Evolutionary conservation across 2,329 filamentous ascomycete genomes (phyloP), one percentile per base, ranked within the genome.

Genomic region (Geosmithia putterillii): DNA sequence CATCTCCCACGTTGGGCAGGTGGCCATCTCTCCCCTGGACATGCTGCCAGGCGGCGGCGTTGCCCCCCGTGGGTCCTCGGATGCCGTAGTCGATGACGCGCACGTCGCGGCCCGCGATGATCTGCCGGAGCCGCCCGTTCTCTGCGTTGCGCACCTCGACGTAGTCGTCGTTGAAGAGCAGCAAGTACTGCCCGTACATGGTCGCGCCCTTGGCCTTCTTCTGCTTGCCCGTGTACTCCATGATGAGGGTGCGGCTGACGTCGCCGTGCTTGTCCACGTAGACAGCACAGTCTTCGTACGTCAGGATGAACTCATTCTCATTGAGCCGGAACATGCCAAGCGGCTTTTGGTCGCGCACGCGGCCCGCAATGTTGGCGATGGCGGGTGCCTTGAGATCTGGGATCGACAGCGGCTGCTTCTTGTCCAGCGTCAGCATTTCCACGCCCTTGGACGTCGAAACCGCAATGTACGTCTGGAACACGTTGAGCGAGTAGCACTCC

Each of bases 261-360:
- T 98, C 92, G 51, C 92, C 92, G 61, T 96, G 88, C 64, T 96
- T 95, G 69, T 98, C 94, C 57, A 96, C 85, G 56, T 96, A 98
- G 8, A 98, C 89, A 17, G 89, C 92, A 53, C 90, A 96, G 61
- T 95, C 88, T 62, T 94, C 86, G 60, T 96, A 98, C 34, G 85
- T 86, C 41, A 95, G 79, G 21, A 98, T 69, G 63, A 96, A 98
- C 60, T 95, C 92, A 45, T 85, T 83, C 46, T 94, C 86, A 50
- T 84, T 89, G 44, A 98, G 78, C 36, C 89, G 81, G 71, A 98
- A 95, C 92, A 98, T 98, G 52, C 89, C 89, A 10, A 98, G 70
- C 0, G 92, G 90, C 44, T 81, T 78, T 55, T 95, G 86, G 51
- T 86, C 82, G 45, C 78, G 78, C 52, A 98, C 83, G 22, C 89